phyloP scores from a whole-genome alignment of 345 rosid species.

The Salix viminalis region DNA sequence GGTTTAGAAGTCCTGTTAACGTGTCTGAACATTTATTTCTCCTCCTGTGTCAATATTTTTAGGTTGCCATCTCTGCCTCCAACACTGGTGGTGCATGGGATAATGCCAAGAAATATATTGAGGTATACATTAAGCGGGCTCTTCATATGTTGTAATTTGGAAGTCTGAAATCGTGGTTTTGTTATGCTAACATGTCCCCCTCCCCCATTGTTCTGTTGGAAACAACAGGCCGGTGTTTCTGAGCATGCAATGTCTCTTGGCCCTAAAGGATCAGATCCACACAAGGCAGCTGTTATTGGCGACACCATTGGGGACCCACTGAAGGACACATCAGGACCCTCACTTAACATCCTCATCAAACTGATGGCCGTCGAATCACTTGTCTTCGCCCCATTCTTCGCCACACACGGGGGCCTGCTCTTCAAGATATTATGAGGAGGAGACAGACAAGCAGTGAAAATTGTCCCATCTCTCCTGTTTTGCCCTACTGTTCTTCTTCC shows the following conservation, averaged over 20 bases:
- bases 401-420: conserved; percentile 89
- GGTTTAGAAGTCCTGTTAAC: neutral
- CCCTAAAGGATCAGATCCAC: conserved; percentile 92
- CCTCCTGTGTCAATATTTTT: neutral
- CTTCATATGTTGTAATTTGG: neutral
- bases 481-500: neutral
- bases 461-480: neutral
- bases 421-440: conserved; percentile 59
- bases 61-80: conserved; percentile 95
- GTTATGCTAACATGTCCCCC: neutral
- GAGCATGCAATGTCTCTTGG: conserved; percentile 86
- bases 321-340: conserved; percentile 97
- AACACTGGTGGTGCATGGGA: conserved; percentile 99
- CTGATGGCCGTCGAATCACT: conserved; percentile 97
- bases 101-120: conserved; percentile 97
- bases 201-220: neutral
- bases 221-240: conserved; percentile 80
- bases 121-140: conserved; percentile 39
- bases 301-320: conserved; percentile 96
- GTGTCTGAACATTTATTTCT: neutral
- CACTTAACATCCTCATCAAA: conserved; percentile 93
- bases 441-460: neutral
- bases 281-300: conserved; percentile 94
- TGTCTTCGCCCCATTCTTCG: conserved; percentile 93
- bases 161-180: neutral